These are phyloP conservation scores for Epichloe gansuensis DNA, from an alignment of 2,329 filamentous ascomycete species.

Conservation along the genomic window DNA sequence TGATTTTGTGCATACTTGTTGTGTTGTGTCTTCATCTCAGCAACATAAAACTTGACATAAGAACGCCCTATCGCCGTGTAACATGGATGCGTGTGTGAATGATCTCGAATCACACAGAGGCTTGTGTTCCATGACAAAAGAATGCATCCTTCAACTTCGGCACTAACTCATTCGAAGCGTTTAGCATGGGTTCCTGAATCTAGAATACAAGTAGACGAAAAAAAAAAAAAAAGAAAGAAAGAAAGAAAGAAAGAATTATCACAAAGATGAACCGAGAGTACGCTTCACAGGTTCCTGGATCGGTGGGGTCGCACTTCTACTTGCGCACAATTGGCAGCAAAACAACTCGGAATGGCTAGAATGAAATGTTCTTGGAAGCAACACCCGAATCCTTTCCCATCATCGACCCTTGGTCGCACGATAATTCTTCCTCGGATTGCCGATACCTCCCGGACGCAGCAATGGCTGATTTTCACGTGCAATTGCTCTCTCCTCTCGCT, in stretches of 20 bases:
- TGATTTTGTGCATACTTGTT: too few species aligned
- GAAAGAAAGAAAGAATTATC: not conserved
- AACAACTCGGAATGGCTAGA: not conserved
- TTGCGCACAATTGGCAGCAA: not conserved
- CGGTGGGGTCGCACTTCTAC: not conserved
- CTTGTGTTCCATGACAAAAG: not conserved
- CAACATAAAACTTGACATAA: too few species aligned
- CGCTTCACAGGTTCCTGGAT: not conserved
- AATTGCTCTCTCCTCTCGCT: conserved; percentile 38
- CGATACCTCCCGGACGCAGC: conserved; percentile 36
- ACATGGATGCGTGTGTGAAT: too few species aligned
- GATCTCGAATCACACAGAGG: too few species aligned
- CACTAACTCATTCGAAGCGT: not conserved
- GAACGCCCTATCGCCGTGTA: too few species aligned
- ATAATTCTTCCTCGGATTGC: conserved; percentile 30
- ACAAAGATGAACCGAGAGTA: not conserved
- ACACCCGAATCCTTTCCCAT: not conserved
- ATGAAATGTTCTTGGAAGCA: not conserved
- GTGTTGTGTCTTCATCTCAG: too few species aligned
- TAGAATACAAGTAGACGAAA: not conserved
- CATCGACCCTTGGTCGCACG: conserved; percentile 15
- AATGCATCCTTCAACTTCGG: not conserved
- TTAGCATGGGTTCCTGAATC: not conserved
- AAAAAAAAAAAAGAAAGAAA: not conserved
- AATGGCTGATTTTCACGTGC: conserved; percentile 37